Conservation (phyloP, 176 grass and related monocot genomes). For the Zoysia japonica region DNA sequence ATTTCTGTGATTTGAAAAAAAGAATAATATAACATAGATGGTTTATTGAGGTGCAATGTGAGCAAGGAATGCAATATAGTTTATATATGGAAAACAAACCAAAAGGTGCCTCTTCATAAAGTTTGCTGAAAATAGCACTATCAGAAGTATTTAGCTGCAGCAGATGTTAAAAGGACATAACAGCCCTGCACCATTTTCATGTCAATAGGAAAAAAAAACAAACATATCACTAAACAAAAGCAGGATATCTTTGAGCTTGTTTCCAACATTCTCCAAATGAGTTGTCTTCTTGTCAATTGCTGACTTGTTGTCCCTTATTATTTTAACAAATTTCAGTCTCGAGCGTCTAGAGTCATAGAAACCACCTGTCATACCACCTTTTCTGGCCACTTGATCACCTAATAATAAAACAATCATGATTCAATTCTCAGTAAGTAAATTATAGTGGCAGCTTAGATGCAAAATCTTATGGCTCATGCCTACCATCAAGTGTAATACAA, state of each 20-base stretch:
- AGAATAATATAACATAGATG: neutral
- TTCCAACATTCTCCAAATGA: conserved; percentile 72
- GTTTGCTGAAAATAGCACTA: neutral
- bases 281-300: conserved; percentile 66
- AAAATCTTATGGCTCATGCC: conserved; percentile 10
- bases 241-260: conserved; percentile 92
- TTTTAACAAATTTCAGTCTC: conserved; percentile 89
- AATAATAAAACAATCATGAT: conserved; percentile 36
- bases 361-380: conserved; percentile 99
- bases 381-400: conserved; percentile 96
- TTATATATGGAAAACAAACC: conserved; percentile 12
- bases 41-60: neutral
- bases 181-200: conserved; percentile 1
- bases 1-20: neutral
- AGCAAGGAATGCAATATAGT: conserved; percentile 4
- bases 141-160: conserved; percentile 12
- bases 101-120: neutral
- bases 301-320: conserved; percentile 72
- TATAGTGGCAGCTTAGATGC: conserved; percentile 12
- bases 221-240: conserved; percentile 15
- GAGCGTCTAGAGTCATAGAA: conserved; percentile 96
- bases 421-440: conserved; percentile 38
- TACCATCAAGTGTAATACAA: conserved; percentile 98
- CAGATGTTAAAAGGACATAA: conserved; percentile 11
- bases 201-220: conserved; percentile 13